Evolutionary conservation across 768 basidiomycete genomes (phyloP), one percentile per base, ranked within the genome.

Genomic region (Tephrocybe sp.): DNA sequence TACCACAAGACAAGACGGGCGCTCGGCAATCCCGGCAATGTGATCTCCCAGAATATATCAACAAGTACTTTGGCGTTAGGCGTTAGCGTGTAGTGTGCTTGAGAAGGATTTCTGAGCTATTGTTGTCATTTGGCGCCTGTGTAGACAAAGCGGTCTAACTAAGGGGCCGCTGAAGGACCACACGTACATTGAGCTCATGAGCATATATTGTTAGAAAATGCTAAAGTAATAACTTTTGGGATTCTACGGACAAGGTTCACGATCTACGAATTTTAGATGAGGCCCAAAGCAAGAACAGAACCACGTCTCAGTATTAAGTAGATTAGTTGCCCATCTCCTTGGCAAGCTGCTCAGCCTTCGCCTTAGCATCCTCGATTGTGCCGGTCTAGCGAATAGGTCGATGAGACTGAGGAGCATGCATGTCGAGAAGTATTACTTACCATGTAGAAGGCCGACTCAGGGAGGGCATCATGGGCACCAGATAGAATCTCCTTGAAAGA

Each of bases 371-470:
- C 71, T 94, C 92, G 64, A 98, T 96, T 61, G 92, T 96, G 61
- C 96, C 96, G 65, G 85, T 75, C 80, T 82, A 55, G 3, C 19
- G 12, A 39, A 38, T 23, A 33, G n/a, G 23, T 48, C 19, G 14
- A 48, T 60, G 34, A 58, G 52, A 12, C 17, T 31, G 6, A 42
- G 12, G 1, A 11, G 4, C 19, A 33, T 17, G 20, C 23, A 13
- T 39, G 34, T 38, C 10, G 5, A 45, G 17, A 17, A 20, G 66
- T 72, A 2, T 8, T 39, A 23, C 51, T 46, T 52, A 84, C 84
- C 92, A 96, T 98, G 81, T 97, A 98, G 84, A 98, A 98, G 48
- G 96, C 94, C 59, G 89, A 87, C 73, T 99, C 97, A 48, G 97
- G 95, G 45, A 98, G 82, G 47, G 73, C 68, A 72, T 98, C 97